Percentiles rank a stretch among this genome's conserved stretches.
These are phyloP conservation scores for Pyrenophora graminea DNA, from an alignment of 2,329 filamentous ascomycete species.

Conservation along the genomic window DNA sequence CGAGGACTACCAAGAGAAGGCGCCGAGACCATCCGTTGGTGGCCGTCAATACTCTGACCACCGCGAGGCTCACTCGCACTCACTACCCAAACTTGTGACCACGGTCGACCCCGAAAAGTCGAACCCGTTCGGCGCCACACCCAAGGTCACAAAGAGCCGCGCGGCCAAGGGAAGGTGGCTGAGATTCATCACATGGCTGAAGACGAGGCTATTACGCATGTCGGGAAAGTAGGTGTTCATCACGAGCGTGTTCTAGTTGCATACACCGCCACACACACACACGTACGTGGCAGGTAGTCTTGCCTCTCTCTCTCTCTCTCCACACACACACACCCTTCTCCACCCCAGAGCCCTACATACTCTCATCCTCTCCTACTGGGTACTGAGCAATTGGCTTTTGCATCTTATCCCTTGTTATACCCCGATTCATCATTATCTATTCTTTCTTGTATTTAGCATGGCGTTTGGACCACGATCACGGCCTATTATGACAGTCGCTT, in stretches of 20 bases:
- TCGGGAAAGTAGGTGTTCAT: slow-evolving; percentile 20
- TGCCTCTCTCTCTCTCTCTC: neutral
- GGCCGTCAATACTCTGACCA: slow-evolving; percentile 47
- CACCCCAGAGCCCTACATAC: neutral
- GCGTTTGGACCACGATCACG: slow-evolving; percentile 25
- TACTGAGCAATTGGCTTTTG: neutral
- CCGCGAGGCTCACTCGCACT: slow-evolving; percentile 41
- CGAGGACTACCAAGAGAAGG: slow-evolving; percentile 36
- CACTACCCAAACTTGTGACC: slow-evolving; percentile 40
- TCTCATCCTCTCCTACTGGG: neutral
- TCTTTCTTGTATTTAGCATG: slow-evolving; percentile 24
- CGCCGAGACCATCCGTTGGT: slow-evolving; percentile 37
- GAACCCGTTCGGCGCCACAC: slow-evolving; percentile 21
- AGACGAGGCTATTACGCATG: slow-evolving; percentile 59
- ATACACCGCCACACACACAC: slow-evolving; percentile 4
- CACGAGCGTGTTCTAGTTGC: neutral
- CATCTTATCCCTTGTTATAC: slow-evolving; percentile 7
- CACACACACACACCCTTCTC: neutral
- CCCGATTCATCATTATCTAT: slow-evolving; percentile 8
- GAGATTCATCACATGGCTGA: slow-evolving; percentile 61
- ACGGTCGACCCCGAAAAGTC: slow-evolving; percentile 39
- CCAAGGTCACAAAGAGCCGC: slow-evolving; percentile 40
- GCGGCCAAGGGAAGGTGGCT: slow-evolving; percentile 55
- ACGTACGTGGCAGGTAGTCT: neutral
- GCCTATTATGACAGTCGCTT: slow-evolving; percentile 24